Evolutionary conservation across 164 flowering plant genomes (phyloP).

Genomic region (Akebia trifoliata): DNA sequence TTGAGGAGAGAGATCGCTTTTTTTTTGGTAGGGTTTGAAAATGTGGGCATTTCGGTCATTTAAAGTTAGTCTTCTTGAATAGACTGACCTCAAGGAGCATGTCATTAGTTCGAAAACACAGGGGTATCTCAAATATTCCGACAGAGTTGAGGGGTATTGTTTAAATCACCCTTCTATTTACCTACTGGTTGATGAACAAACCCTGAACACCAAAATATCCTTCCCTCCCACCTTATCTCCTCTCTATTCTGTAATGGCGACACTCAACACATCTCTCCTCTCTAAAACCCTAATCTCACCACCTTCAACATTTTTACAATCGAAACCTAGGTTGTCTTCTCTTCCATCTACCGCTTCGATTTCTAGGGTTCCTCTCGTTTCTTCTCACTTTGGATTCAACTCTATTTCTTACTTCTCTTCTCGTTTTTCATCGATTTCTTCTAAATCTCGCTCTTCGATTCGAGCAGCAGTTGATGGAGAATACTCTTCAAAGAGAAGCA

Average conservation of each 20-base stretch:
- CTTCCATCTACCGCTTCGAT: background rate
- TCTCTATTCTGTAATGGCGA: slow-evolving; percentile 17
- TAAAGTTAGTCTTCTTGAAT: too few relatives aligned
- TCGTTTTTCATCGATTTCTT: background rate
- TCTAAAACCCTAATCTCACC: slow-evolving; percentile 34
- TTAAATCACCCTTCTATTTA: too few relatives aligned
- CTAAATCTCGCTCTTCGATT: slow-evolving; percentile 7
- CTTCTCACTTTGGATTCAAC: slow-evolving; percentile 17
- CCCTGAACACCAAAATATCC: background rate
- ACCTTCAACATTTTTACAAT: slow-evolving; percentile 4
- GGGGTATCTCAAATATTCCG: too few relatives aligned
- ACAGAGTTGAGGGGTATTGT: too few relatives aligned
- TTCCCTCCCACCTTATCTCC: slow-evolving; percentile 12
- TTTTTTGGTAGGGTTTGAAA: too few relatives aligned
- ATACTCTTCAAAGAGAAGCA: slow-evolving; percentile 61
- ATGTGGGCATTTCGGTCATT: too few relatives aligned
- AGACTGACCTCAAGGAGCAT: too few relatives aligned
- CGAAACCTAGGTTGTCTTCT: slow-evolving; percentile 1
- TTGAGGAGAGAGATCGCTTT: too few relatives aligned
- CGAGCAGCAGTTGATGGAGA: slow-evolving; percentile 41
- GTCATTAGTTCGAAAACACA: too few relatives aligned
- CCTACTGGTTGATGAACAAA: too few relatives aligned
- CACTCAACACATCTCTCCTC: slow-evolving; percentile 20
- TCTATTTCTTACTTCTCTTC: slow-evolving; percentile 14
- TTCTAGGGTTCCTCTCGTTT: slow-evolving; percentile 10